Percentiles rank a stretch among this genome's conserved stretches.
phyloP scores from a whole-genome alignment of 2,329 filamentous ascomycete genomes.

The Zalaria sp. region DNA sequence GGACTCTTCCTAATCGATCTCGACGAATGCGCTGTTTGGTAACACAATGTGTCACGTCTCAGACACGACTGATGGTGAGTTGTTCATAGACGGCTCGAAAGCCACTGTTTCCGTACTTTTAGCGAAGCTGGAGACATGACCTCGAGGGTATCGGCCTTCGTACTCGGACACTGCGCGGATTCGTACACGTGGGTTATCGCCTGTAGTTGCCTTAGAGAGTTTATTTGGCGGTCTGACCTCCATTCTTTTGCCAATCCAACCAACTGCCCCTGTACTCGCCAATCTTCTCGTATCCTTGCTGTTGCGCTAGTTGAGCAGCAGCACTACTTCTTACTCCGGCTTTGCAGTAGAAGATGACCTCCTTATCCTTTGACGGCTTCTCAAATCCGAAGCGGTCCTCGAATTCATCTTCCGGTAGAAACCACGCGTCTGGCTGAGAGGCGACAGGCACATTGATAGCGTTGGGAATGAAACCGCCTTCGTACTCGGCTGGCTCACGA shows the following conservation, averaged over 20 bases:
- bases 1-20: too few relatives aligned
- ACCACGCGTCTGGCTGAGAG: constrained; percentile 64
- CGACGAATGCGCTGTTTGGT: too few relatives aligned
- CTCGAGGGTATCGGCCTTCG: too few relatives aligned
- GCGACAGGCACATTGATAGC: constrained; percentile 72
- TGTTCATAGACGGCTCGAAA: too few relatives aligned
- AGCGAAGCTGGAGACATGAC: too few relatives aligned
- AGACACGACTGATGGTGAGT: too few relatives aligned
- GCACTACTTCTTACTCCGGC: constrained; percentile 70
- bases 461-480: constrained; percentile 58
- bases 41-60: too few relatives aligned
- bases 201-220: not conserved
- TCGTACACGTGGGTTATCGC: too few relatives aligned
- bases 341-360: constrained; percentile 82
- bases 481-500: constrained; percentile 57
- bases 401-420: constrained; percentile 65
- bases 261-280: constrained; percentile 64
- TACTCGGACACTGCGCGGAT: too few relatives aligned
- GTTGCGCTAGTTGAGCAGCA: constrained; percentile 61
- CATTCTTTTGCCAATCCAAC: constrained; percentile 67
- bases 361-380: constrained; percentile 43
- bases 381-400: constrained; percentile 66
- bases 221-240: constrained; percentile 36
- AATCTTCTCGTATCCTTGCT: constrained; percentile 60
- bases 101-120: too few relatives aligned